These are phyloP conservation scores for Capillidium heterosporum DNA, from an alignment of 371 early-diverging fungal genomes.

Conservation along the genomic window DNA sequence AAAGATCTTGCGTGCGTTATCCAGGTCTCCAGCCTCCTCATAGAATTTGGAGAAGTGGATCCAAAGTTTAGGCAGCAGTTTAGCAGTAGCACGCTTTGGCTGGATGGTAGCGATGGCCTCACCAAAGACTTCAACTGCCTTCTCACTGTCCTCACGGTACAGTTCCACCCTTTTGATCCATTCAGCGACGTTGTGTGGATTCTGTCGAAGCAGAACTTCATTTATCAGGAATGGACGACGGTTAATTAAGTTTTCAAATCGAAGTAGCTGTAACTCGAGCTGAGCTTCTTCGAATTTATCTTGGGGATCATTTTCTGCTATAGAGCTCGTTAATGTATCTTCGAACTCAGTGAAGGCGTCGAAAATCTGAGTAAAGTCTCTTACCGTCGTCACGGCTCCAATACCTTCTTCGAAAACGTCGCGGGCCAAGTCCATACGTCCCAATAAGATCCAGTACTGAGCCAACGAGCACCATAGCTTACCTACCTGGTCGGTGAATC, in stretches of 20 bases:
- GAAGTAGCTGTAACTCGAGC: constrained; percentile 61
- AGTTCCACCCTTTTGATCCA: constrained; percentile 77
- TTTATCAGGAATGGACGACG: constrained; percentile 87
- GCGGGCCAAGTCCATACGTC: constrained; percentile 59
- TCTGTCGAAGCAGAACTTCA: constrained; percentile 81
- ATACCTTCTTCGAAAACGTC: constrained; percentile 91
- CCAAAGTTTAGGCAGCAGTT: constrained; percentile 61
- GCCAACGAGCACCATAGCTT: constrained; percentile 77
- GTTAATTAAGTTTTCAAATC: constrained; percentile 81
- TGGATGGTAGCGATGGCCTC: constrained; percentile 57
- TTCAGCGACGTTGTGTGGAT: constrained; percentile 76
- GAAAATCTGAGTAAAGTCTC: constrained; percentile 89
- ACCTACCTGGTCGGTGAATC: constrained; percentile 74
- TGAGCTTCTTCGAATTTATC: constrained; percentile 40
- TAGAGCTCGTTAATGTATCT: constrained; percentile 53
- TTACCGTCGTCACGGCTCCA: constrained; percentile 60
- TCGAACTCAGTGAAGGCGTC: constrained; percentile 88
- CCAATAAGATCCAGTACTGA: constrained; percentile 56
- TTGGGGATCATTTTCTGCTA: constrained; percentile 52
- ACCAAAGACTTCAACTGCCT: constrained; percentile 54
- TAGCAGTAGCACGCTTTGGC: constrained; percentile 61
- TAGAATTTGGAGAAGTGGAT: constrained; percentile 68
- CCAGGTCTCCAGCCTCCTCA: constrained; percentile 38
- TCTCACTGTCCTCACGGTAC: constrained; percentile 36
- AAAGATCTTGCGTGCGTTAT: constrained; percentile 57